Evolutionary conservation across 2,329 filamentous ascomycete genomes (phyloP).

Genomic region (Xylariaceae sp.): DNA sequence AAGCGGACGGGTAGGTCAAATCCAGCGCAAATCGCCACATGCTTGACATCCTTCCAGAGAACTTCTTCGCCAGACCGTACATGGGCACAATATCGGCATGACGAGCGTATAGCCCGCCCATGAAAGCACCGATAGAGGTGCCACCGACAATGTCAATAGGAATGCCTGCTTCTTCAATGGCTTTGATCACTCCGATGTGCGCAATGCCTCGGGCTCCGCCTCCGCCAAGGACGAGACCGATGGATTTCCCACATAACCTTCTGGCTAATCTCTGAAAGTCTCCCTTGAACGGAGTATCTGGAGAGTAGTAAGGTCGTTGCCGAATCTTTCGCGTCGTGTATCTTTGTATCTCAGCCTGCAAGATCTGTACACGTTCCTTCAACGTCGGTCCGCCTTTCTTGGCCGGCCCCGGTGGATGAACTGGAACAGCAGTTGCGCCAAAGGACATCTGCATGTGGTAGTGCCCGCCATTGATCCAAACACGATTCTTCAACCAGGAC

Average conservation of each 20-base stretch:
- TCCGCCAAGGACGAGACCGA: conserved; percentile 88
- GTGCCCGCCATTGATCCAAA: conserved; percentile 98
- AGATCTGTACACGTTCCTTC: conserved; percentile 86
- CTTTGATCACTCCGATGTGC: conserved; percentile 89
- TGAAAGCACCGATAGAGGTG: conserved; percentile 93
- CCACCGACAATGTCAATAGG: conserved; percentile 94
- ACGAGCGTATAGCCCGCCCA: conserved; percentile 89
- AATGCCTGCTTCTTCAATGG: conserved; percentile 92
- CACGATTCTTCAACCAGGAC: conserved; percentile 83
- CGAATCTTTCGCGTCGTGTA: conserved; percentile 92
- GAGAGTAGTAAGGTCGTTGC: conserved; percentile 81
- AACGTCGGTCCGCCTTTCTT: conserved; percentile 79
- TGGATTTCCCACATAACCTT: conserved; percentile 85
- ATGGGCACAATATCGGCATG: conserved; percentile 96
- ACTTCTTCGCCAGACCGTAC: conserved; percentile 95
- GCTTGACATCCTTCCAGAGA: conserved; percentile 96
- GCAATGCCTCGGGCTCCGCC: conserved; percentile 88
- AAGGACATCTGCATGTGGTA: conserved; percentile 97
- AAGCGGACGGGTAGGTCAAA: conserved; percentile 90
- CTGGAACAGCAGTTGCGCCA: conserved; percentile 67
- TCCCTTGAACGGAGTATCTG: conserved; percentile 88
- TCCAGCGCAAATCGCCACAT: conserved; percentile 98
- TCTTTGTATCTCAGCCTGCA: conserved; percentile 97
- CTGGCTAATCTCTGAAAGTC: conserved; percentile 93
- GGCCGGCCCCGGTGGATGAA: conserved; percentile 56